Percentiles rank a stretch among this genome's conserved stretches.
Conservation (phyloP, 768 basidiomycete species). For the Rossbeevera mucosa region DNA sequence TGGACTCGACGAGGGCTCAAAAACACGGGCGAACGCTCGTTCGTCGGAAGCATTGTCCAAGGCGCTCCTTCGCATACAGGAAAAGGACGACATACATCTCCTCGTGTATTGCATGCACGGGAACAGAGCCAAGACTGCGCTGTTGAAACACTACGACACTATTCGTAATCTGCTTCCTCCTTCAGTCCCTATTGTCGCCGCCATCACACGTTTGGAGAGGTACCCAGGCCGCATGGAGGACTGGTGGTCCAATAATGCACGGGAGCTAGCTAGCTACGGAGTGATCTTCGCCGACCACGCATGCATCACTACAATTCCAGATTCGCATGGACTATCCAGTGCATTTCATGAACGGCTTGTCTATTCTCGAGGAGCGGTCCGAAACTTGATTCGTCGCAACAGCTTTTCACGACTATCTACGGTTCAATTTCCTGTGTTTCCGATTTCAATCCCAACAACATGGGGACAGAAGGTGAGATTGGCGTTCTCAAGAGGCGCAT, state of each 20-base stretch:
- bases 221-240: constrained; percentile 18
- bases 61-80: constrained; percentile 7
- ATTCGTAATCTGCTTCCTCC: constrained; percentile 7
- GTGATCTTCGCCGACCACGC: constrained; percentile 20
- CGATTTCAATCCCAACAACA: not conserved
- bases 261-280: constrained; percentile 6
- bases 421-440: constrained; percentile 8
- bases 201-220: constrained; percentile 21
- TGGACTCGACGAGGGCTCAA: constrained; percentile 15
- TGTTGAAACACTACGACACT: constrained; percentile 14
- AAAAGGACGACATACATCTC: constrained; percentile 12
- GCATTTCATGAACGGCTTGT: constrained; percentile 10
- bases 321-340: constrained; percentile 1
- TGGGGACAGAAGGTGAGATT: constrained; percentile 5
- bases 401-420: not conserved
- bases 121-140: constrained; percentile 15
- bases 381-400: constrained; percentile 12
- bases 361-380: constrained; percentile 9
- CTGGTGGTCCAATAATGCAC: constrained; percentile 19
- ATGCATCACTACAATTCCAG: constrained; percentile 16
- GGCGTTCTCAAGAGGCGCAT: not conserved
- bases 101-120: constrained; percentile 21
- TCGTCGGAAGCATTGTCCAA: constrained; percentile 2
- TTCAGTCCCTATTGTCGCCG: constrained; percentile 12
- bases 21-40: not conserved